Percentiles rank a stretch among this genome's conserved stretches.
Evolutionary conservation across 2,329 filamentous ascomycete species (phyloP).

Genomic region (Fusarium guadeloupense): DNA sequence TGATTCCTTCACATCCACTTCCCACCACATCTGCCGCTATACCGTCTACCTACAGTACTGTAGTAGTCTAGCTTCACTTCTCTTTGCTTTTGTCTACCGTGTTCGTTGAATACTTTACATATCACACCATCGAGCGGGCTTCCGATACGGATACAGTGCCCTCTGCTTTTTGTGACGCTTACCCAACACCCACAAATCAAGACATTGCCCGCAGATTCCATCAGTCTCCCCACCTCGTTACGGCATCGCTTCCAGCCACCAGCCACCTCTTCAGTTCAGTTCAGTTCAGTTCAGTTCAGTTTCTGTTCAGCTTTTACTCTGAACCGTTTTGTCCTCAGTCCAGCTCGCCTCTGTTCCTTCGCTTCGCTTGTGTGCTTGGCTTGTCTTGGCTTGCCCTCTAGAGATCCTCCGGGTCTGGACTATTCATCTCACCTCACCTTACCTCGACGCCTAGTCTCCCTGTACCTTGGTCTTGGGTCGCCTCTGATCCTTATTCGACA

Average conservation of each 20-base stretch:
- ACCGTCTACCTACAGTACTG: background rate
- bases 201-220: conserved; percentile 32
- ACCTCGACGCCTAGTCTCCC: conserved; percentile 14
- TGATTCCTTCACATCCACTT: conserved; percentile 21
- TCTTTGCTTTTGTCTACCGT: conserved; percentile 17
- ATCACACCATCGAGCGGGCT: conserved; percentile 25
- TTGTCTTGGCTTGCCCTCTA: conserved; percentile 1
- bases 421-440: no score
- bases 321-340: conserved; percentile 4
- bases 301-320: no score
- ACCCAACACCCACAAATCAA: conserved; percentile 37
- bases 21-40: background rate
- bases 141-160: conserved; percentile 9
- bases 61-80: conserved; percentile 7
- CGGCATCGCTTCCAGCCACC: conserved; percentile 45
- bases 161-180: conserved; percentile 11
- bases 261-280: conserved; percentile 37
- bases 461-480: conserved; percentile 31
- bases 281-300: conserved; percentile 13
- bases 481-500: conserved; percentile 23
- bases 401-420: background rate
- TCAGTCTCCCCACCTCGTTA: conserved; percentile 42
- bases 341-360: conserved; percentile 3
- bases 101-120: conserved; percentile 21
- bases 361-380: conserved; percentile 16